These are phyloP conservation scores for Claviceps lovelessii DNA, from an alignment of 2,329 filamentous ascomycete species.

Conservation along the genomic window DNA sequence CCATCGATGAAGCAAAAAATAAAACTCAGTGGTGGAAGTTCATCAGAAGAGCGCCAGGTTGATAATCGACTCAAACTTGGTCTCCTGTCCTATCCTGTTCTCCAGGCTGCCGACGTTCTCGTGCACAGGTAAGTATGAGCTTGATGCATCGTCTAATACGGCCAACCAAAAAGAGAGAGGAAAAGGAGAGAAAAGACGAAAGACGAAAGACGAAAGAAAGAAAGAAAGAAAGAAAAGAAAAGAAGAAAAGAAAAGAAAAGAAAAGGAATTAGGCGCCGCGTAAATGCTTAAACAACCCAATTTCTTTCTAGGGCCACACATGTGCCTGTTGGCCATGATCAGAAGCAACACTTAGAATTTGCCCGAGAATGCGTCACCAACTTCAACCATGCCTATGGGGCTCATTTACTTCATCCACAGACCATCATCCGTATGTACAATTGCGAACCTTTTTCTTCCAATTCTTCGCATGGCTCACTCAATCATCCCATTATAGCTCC, in stretches of 20 bases:
- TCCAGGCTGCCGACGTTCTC: constrained; percentile 88
- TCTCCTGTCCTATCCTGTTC: constrained; percentile 87
- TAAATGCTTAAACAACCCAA: neutral
- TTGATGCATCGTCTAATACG: neutral
- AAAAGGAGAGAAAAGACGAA: no score
- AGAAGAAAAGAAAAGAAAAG: no score
- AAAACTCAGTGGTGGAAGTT: constrained; percentile 43
- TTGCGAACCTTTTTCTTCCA: neutral
- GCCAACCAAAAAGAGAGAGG: no score
- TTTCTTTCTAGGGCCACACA: constrained; percentile 54
- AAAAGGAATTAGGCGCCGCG: neutral
- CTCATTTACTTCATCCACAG: constrained; percentile 50
- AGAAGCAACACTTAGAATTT: constrained; percentile 88
- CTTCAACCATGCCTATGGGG: constrained; percentile 65
- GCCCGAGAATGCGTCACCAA: constrained; percentile 70
- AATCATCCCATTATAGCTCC: constrained; percentile 39
- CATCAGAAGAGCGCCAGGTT: constrained; percentile 41
- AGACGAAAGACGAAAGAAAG: neutral
- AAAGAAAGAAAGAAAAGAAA: neutral
- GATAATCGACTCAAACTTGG: constrained; percentile 62
- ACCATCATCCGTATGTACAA: constrained; percentile 52
- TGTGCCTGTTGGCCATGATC: constrained; percentile 93
- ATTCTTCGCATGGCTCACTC: neutral
- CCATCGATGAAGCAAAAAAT: constrained; percentile 50
- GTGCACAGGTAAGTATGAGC: constrained; percentile 58